Conservation (phyloP, 352 stramenopile genomes). For the Phytophthora ohioensis region DNA sequence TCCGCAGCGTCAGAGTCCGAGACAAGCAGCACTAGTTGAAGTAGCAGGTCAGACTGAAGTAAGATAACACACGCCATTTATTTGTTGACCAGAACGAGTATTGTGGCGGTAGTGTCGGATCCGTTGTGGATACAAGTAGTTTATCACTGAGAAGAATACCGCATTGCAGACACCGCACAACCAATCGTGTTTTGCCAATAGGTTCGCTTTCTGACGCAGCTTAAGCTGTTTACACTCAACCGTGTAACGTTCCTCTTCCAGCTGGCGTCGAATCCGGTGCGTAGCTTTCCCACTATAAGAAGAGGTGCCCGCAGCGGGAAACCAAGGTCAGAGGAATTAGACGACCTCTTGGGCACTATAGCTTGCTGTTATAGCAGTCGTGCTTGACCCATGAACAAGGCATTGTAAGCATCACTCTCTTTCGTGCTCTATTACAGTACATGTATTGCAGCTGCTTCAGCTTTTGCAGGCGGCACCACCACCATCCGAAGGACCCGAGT, state of each 20-base stretch:
- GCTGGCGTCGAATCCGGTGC: conserved; percentile 6
- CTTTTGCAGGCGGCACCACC: neutral
- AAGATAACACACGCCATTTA: conserved; percentile 25
- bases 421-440: too few relatives aligned
- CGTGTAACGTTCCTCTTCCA: conserved; percentile 9
- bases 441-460: neutral
- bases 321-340: neutral
- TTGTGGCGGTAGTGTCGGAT: neutral
- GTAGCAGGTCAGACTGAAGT: neutral
- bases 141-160: neutral
- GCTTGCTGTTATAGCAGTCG: neutral
- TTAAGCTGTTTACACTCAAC: neutral
- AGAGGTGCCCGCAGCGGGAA: conserved; percentile 22
- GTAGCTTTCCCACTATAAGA: neutral
- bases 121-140: neutral
- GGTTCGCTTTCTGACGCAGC: neutral
- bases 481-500: too few relatives aligned
- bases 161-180: neutral
- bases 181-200: conserved; percentile 11
- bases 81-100: neutral
- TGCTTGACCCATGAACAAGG: too few relatives aligned
- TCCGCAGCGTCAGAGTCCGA: conserved; percentile 31
- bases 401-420: too few relatives aligned
- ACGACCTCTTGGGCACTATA: neutral
- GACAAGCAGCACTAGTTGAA: conserved; percentile 35